These are phyloP conservation scores for Cutaneotrichosporon daszewskae DNA, from an alignment of 1,284 basidiomycete genomes.

Conservation along the genomic window DNA sequence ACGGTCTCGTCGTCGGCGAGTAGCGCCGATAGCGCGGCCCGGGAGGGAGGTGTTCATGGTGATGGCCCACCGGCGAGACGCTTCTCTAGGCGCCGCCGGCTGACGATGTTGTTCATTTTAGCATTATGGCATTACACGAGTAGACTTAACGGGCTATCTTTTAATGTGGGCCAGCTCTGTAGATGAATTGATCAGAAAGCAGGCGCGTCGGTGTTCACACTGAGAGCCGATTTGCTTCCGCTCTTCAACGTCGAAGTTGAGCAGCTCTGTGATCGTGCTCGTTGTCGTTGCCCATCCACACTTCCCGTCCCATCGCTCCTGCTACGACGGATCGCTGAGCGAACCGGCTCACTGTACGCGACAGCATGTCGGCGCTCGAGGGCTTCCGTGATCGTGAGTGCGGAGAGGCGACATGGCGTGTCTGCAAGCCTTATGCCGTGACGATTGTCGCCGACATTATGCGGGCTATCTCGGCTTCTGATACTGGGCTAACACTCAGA, in stretches of 20 bases:
- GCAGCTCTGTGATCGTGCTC: too few species aligned
- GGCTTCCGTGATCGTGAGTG: conserved; percentile 42
- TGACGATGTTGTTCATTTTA: conserved; percentile 6
- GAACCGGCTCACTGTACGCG: not conserved
- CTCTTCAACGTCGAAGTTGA: too few species aligned
- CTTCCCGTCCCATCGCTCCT: too few species aligned
- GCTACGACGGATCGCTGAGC: too few species aligned
- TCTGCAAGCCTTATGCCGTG: not conserved
- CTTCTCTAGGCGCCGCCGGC: not conserved
- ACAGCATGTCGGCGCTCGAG: conserved; percentile 38
- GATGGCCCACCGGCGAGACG: too few species aligned
- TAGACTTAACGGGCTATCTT: not conserved
- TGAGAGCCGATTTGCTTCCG: conserved; percentile 4
- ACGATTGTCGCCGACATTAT: not conserved
- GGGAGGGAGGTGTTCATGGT: too few species aligned
- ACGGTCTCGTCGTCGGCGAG: not conserved
- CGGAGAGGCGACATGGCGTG: not conserved
- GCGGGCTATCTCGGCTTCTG: not conserved
- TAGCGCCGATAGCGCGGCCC: too few species aligned
- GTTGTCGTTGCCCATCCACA: too few species aligned
- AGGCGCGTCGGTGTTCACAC: not conserved
- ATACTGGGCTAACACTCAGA: conserved; percentile 21
- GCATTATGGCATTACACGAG: conserved; percentile 7
- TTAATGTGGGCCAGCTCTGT: too few species aligned
- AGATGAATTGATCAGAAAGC: too few species aligned